Evolutionary conservation across 176 grass and related monocot genomes (phyloP), one percentile per base, ranked within the genome.

Genomic region (Bromus sterilis): DNA sequence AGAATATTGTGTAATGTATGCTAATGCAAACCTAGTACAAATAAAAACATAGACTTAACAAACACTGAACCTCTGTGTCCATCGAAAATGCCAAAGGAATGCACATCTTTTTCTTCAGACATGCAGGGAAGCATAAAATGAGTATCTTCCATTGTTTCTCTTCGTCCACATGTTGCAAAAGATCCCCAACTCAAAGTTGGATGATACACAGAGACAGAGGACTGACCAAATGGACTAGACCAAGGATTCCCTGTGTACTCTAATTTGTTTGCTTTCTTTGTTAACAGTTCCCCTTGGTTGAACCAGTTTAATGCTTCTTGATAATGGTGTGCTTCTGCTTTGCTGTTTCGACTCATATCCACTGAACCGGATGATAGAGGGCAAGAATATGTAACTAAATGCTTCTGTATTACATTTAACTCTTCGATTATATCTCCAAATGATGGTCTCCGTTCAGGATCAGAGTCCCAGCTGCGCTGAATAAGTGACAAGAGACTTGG

Each of bases 111-210:
- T 82, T 91, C 75, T 82, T 89, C 69, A 4, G 76, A 88, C 88
- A 98, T 78, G 37, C 82, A 73, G 49, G 90, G 90, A 90, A 91
- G 86, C 84, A 98, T 84, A 85, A 98, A 98, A 85, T 98, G 93
- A 48, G 86, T 81, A 90, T 98, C 96, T 89, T 98, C 96, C 93
- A 98, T 98, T 71, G 86, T 93, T 76, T 95, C 96, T 76, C 96
- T 91, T 82, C 85, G 90, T 4, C 96, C 93, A 12, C 96, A 86
- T 69, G 92, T 95, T 84, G 90, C 90, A 80, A 95, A 98, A 48
- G 93, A 98, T 12, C 93, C 96, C 96, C 96, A 98, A 74, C 86
- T 95, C 84, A 98, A 86, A 73, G 84, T 89, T 76, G 96, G 96
- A 81, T 30, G 66, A 77, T 91, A 98, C 31, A 70, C 63, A 18